Evolutionary conservation across 495 filamentous ascomycete species (phyloP).

Genomic region (Hypomontagnella monticulosa): DNA sequence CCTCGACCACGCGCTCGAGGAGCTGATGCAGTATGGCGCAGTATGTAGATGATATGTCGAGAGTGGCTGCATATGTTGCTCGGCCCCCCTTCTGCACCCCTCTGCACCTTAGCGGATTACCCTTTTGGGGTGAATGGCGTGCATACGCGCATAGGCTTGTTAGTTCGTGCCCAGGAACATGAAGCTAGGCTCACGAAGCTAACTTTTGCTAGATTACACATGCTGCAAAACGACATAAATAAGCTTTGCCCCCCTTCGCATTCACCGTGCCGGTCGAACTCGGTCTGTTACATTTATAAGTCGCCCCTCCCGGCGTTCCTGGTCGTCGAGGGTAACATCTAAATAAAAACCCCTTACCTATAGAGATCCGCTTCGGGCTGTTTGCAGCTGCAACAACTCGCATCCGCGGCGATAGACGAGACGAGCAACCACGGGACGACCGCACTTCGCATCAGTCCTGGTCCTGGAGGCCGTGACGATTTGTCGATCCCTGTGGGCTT

Average conservation of each 20-base stretch:
- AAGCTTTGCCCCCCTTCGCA: slow-evolving; percentile 15
- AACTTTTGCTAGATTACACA: slow-evolving; percentile 1
- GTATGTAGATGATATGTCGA: slow-evolving; percentile 41
- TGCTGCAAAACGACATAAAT: slow-evolving; percentile 31
- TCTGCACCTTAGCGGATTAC: slow-evolving; percentile 35
- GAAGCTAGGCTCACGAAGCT: slow-evolving; percentile 25
- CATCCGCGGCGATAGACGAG: slow-evolving; percentile 42
- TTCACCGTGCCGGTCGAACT: slow-evolving; percentile 20
- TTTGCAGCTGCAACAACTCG: slow-evolving; percentile 43
- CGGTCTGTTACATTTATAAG: slow-evolving; percentile 23
- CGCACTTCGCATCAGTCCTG: slow-evolving; percentile 19
- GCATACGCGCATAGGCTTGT: slow-evolving; percentile 29
- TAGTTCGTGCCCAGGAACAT: slow-evolving; percentile 35
- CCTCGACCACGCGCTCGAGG: slow-evolving; percentile 33
- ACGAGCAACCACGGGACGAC: slow-evolving; percentile 24
- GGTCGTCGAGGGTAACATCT: slow-evolving; percentile 23
- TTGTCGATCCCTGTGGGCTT: slow-evolving; percentile 41
- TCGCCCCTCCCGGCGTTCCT: slow-evolving; percentile 17
- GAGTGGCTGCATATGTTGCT: slow-evolving; percentile 35
- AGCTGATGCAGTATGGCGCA: slow-evolving; percentile 31
- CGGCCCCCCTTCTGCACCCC: slow-evolving; percentile 33
- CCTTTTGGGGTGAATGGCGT: slow-evolving; percentile 34
- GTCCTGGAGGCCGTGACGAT: slow-evolving; percentile 33
- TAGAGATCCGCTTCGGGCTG: slow-evolving; percentile 37
- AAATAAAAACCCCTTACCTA: slow-evolving; percentile 28